These are phyloP conservation scores for Trypanosoma melophagium DNA, from an alignment of 208 protist species.

Conservation along the genomic window DNA sequence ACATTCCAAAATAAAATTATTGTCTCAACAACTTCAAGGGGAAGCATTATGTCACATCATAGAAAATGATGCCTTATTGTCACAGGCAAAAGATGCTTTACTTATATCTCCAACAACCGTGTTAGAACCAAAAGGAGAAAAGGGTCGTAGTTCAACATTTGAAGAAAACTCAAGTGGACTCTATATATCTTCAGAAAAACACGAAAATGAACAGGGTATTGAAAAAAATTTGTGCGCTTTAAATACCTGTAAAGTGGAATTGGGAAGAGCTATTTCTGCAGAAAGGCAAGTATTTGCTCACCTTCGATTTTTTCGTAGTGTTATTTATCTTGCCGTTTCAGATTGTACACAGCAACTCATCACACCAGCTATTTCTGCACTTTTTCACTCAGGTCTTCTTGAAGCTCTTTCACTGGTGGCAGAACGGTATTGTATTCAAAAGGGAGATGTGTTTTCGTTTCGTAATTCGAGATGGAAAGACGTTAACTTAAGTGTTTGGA, in stretches of 20 bases:
- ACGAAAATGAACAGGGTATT: too few relatives aligned
- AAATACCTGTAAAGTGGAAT: not conserved
- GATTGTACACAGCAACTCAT: slow-evolving; percentile 59
- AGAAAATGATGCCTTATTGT: slow-evolving; percentile 45
- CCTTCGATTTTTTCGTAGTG: slow-evolving; percentile 68
- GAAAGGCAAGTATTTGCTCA: slow-evolving; percentile 71
- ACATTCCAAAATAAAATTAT: not conserved
- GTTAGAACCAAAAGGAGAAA: not conserved
- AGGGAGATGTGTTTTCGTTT: slow-evolving; percentile 34
- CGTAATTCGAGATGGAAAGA: not conserved
- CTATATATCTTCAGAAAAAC: not conserved
- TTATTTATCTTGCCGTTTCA: slow-evolving; percentile 56
- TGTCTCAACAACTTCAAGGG: slow-evolving; percentile 58
- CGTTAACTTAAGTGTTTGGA: not conserved
- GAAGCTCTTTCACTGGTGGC: slow-evolving; percentile 74
- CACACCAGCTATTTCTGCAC: slow-evolving; percentile 56
- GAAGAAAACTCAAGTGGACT: not conserved
- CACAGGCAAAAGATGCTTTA: slow-evolving; percentile 56
- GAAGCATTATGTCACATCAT: slow-evolving; percentile 60
- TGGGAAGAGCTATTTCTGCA: not conserved
- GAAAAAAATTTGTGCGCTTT: slow-evolving; percentile 3
- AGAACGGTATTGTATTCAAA: slow-evolving; percentile 64
- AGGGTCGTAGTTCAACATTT: not conserved
- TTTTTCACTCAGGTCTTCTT: slow-evolving; percentile 58
- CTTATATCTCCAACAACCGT: slow-evolving; percentile 32